Evolutionary conservation across 805 yeast genomes (phyloP).

Genomic region (Zygotorulaspora florentina): DNA sequence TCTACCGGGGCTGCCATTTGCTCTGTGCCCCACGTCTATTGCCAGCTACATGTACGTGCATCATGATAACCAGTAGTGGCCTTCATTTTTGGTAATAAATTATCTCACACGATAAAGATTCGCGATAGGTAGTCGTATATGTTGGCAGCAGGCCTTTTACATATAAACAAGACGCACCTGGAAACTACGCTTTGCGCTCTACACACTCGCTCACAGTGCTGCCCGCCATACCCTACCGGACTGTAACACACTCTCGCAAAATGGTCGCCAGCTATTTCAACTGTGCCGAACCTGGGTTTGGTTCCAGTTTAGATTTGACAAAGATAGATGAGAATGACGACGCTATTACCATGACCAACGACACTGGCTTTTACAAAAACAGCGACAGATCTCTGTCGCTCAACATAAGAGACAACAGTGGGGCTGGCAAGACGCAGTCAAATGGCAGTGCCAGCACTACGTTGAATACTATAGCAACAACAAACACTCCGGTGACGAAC

Average conservation of each 20-base stretch:
- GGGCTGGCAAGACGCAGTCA: neutral
- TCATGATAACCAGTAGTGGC: no score
- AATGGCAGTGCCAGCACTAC: slow-evolving; percentile 6
- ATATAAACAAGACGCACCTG: neutral
- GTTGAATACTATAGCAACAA: slow-evolving; percentile 5
- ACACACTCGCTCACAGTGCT: no score
- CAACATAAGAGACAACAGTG: slow-evolving; percentile 1
- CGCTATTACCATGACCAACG: slow-evolving; percentile 1
- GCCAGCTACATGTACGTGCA: neutral
- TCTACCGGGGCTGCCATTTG: neutral
- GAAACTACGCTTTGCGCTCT: no score
- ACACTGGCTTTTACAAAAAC: neutral
- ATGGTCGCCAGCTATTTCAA: neutral
- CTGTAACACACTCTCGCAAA: neutral
- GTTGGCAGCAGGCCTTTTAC: neutral
- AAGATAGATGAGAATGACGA: neutral
- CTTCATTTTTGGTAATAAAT: neutral
- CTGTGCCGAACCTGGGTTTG: neutral
- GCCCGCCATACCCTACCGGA: no score
- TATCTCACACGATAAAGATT: neutral
- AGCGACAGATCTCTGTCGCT: slow-evolving; percentile 4
- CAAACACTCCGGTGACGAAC: slow-evolving; percentile 9
- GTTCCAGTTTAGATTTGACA: neutral
- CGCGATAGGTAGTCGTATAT: neutral
- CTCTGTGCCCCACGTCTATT: neutral